Base-by-base conservation (phyloP, 306 rosid genomes). In the Fragaria iinumae region DNA sequence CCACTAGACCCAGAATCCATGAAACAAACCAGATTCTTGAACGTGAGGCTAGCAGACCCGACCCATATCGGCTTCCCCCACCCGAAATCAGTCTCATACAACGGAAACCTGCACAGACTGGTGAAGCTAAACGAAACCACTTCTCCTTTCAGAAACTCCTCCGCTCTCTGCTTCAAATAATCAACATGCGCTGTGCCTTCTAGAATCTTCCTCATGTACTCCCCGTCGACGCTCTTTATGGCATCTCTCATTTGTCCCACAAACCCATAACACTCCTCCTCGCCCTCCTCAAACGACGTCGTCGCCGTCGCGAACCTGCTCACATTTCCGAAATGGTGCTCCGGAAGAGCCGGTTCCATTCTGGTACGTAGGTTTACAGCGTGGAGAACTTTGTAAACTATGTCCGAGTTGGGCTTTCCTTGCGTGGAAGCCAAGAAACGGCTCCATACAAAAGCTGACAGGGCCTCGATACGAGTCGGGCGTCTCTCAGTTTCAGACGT, bases 21-120 rank as follows among this genome's bases (percentile, higher is more conserved):
- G 38, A 82, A 74, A 45, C 45, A 5, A 2, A 82, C 71, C 6
- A 44, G 20, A 62, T 87, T 87, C 64, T 21, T 67, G 4, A 63
- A 44, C 6, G 81, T 63, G 18, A 75, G 16, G 25, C 77, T 81
- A 17, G 78, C 59, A 18, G 85, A 60, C 8, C 65, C 60, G 50
- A 82, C 86, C 88, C 86, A 87, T 1, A 57, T 49, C 2, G 90
- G 88, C 41, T 82, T 84, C 34, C 88, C 85, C 90, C 85, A 79
- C 17, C 88, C 90, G 25, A 84, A 80, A 45, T 87, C 80, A 63
- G 73, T 75, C 36, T 87, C 86, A 47, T 84, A 82, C 1, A 84
- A 23, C 0, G 77, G 77, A 73, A 82, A 82, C 69, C 80, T 74
- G 8, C 82, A 82, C 80, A 71, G 65, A 39, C 85, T 82, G 4